Base-by-base conservation (phyloP, 371 early-diverging fungal genomes). In the Actinomucor elegans region DNA sequence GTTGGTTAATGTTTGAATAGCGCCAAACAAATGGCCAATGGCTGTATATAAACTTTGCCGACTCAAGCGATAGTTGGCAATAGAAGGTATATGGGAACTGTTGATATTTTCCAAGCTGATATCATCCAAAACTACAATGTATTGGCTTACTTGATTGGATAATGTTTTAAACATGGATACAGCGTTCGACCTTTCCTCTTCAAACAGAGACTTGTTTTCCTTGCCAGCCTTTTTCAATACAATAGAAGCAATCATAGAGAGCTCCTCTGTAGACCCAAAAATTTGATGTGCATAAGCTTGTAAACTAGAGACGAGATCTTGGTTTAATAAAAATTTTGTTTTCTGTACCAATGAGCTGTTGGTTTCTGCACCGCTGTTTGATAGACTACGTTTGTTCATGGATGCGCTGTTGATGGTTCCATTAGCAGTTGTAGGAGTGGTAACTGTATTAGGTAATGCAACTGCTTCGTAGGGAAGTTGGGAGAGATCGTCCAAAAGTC, bases 31-130 rank as follows among this genome's bases (percentile, higher is more conserved):
- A 5, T 74, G 69, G 0, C 86, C 84, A 32, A 90, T 74, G 9
- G 79, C 75, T 56, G 85, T 83, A 65, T 83, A 87, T 15, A 90
- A 59, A 1, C 66, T 48, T 45, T 87, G 69, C 45, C 87, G 83
- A n/a, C 61, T 61, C 55, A 80, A 71, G 21, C 83, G 78, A 42
- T 85, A 78, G 12, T 62, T 65, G 18, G 46, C 12, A 45, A 67
- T 36, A 17, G 66, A 67, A 5, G 55, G 62, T 1, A 51, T 48
- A 6, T 51, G 61, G 14, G 27, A 42, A 10, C 45, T 45, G 27
- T 72, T 68, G 8, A 61, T 44, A 41, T 60, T 45, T 14, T 48
- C 64, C 28, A 71, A 38, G 17, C 49, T 45, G 21, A 73, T 69
- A 18, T 61, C 67, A 38, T 68, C 69, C 26, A 74, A 23, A 20